Conservation (phyloP, 805 yeast species). For the Zygotorulaspora danielsina region DNA sequence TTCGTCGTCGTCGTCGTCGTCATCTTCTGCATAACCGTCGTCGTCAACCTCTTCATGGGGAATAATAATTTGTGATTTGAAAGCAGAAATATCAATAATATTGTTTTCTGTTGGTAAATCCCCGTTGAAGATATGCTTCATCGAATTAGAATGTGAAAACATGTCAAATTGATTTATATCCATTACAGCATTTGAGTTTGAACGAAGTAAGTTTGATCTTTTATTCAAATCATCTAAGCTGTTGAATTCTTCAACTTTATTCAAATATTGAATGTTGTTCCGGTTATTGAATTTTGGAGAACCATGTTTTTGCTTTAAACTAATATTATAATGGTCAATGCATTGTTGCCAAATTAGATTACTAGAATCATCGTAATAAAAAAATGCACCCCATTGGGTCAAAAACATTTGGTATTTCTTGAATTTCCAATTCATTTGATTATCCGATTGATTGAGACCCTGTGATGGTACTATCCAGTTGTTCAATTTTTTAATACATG, state of each 20-base stretch:
- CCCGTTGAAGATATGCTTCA: constrained; percentile 6
- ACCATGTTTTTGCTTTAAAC: constrained; percentile 1
- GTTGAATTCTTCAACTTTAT: constrained; percentile 12
- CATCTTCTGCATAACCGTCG: constrained; percentile 33
- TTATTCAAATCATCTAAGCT: constrained; percentile 7
- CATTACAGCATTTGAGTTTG: constrained; percentile 26
- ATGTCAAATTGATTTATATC: constrained; percentile 27
- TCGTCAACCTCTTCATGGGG: constrained; percentile 28
- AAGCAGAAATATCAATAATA: constrained; percentile 14
- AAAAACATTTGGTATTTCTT: constrained; percentile 24
- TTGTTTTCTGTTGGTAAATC: constrained; percentile 3
- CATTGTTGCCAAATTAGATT: constrained; percentile 18
- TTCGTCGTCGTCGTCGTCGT: constrained; percentile 27
- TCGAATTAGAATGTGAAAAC: constrained; percentile 13
- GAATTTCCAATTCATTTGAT: constrained; percentile 22
- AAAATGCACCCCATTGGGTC: constrained; percentile 26
- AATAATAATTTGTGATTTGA: constrained; percentile 12
- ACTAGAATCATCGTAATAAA: constrained; percentile 20
- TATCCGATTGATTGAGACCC: constrained; percentile 10
- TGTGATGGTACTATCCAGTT: constrained; percentile 20
- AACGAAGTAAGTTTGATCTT: constrained; percentile 16
- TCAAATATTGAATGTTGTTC: constrained; percentile 11
- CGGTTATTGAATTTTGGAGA: neutral
- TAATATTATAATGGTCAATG: constrained; percentile 12
- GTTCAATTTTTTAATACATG: constrained; percentile 23